Conservation (phyloP, 139 green algal genomes). For the Gonium pectorale region DNA sequence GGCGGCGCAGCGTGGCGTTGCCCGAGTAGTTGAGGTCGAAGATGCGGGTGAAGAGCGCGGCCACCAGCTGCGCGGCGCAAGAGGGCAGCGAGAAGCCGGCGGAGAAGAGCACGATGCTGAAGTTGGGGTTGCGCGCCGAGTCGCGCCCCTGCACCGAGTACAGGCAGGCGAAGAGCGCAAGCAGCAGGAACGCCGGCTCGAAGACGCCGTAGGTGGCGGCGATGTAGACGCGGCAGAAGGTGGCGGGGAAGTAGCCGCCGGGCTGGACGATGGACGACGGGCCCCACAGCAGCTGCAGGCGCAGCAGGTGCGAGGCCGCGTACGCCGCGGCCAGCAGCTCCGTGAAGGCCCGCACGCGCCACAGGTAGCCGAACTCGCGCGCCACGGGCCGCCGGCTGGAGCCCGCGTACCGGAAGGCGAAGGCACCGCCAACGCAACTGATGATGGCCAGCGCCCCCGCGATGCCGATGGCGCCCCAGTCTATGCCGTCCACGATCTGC, state of each 20-base stretch:
- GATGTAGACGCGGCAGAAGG: conserved; percentile 60
- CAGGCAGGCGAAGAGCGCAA: conserved; percentile 65
- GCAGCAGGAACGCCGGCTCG: conserved; percentile 63
- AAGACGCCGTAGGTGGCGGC: conserved; percentile 61
- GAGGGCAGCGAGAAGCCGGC: conserved; percentile 60
- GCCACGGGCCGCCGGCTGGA: background rate
- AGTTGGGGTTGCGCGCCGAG: conserved; percentile 28
- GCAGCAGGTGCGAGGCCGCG: conserved; percentile 39
- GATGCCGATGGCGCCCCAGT: conserved; percentile 43
- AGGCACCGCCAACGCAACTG: conserved; percentile 2
- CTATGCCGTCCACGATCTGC: conserved; percentile 34
- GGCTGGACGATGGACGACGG: conserved; percentile 28
- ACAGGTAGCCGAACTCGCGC: conserved; percentile 52
- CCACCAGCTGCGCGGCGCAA: conserved; percentile 59
- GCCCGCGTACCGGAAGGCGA: conserved; percentile 30
- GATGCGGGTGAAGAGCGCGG: conserved; percentile 62
- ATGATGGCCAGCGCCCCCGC: conserved; percentile 7
- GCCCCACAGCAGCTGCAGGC: conserved; percentile 58
- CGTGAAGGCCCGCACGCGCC: conserved; percentile 38
- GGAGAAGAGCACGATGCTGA: conserved; percentile 64
- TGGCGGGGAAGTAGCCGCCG: conserved; percentile 39
- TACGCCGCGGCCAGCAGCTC: conserved; percentile 19
- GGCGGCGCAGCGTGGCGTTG: background rate
- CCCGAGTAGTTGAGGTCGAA: conserved; percentile 45
- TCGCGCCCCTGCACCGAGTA: conserved; percentile 61